phyloP scores from a whole-genome alignment of 2,329 filamentous ascomycete species.

The Thelonectria rubi region DNA sequence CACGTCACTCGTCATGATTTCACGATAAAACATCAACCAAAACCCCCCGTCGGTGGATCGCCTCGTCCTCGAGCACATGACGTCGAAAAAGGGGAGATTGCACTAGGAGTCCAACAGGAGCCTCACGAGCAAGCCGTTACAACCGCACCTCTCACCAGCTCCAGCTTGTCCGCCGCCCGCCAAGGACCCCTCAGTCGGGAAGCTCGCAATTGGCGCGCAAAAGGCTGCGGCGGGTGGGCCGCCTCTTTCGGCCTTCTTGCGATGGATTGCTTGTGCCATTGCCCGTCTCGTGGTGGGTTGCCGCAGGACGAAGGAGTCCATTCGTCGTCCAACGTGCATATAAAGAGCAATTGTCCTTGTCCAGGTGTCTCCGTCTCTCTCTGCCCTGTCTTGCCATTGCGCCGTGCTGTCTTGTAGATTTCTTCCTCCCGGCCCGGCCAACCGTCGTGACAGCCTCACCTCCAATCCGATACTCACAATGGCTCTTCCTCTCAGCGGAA shows the following conservation, averaged over 20 bases:
- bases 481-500: conserved; percentile 69
- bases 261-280: conserved; percentile 1
- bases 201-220: conserved; percentile 38
- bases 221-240: conserved; percentile 1
- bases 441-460: conserved; percentile 15
- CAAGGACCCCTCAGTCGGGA: neutral
- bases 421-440: neutral
- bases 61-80: conserved; percentile 12
- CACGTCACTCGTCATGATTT: too few species aligned
- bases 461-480: conserved; percentile 37
- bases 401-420: neutral
- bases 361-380: neutral
- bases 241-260: neutral
- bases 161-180: conserved; percentile 10
- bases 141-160: conserved; percentile 40
- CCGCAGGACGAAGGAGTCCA: too few species aligned
- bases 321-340: neutral
- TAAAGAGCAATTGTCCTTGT: neutral
- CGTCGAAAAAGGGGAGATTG: conserved; percentile 29
- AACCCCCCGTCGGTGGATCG: conserved; percentile 1
- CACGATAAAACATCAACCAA: neutral
- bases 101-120: conserved; percentile 4
- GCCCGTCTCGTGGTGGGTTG: conserved; percentile 5
- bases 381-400: neutral
- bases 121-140: conserved; percentile 15